A percentile compares a stretch with the other conserved stretches of the same genome.
These are phyloP conservation scores for Barnettozyma botsteinii DNA, from an alignment of 805 yeast species.

Conservation along the genomic window DNA sequence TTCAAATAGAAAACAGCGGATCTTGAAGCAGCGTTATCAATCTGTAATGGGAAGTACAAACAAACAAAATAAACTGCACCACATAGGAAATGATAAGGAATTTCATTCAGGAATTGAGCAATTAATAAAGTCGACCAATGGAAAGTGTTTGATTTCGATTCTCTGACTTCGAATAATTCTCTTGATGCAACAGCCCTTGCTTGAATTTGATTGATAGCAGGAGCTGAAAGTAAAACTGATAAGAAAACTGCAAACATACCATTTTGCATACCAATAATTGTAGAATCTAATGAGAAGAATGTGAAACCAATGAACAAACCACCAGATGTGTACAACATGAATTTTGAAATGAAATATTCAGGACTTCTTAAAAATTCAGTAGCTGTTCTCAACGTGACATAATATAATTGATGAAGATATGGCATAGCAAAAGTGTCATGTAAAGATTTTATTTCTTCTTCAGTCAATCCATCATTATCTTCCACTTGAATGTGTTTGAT, in stretches of 20 bases:
- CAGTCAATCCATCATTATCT: constrained; percentile 9
- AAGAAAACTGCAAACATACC: constrained; percentile 58
- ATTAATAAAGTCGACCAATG: constrained; percentile 61
- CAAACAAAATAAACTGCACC: constrained; percentile 49
- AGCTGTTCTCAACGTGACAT: constrained; percentile 38
- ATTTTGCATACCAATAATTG: constrained; percentile 54
- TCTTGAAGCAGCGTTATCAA: constrained; percentile 35
- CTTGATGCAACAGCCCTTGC: constrained; percentile 53
- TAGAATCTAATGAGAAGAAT: constrained; percentile 52
- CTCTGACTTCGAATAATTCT: constrained; percentile 66
- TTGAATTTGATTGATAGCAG: constrained; percentile 60
- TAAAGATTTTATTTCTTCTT: constrained; percentile 15
- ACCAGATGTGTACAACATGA: constrained; percentile 43
- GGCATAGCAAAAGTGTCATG: constrained; percentile 31
- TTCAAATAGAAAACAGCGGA: constrained; percentile 47
- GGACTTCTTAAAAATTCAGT: constrained; percentile 55
- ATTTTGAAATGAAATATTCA: constrained; percentile 55
- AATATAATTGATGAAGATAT: constrained; percentile 37
- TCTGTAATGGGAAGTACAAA: constrained; percentile 45
- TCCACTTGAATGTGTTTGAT: constrained; percentile 3
- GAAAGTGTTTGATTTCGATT: constrained; percentile 64
- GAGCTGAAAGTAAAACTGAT: constrained; percentile 51
- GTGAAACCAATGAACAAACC: constrained; percentile 72
- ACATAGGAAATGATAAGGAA: constrained; percentile 50
- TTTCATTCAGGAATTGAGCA: constrained; percentile 49